phyloP scores from a whole-genome alignment of 352 stramenopile species.

The Peronospora farinosa region DNA sequence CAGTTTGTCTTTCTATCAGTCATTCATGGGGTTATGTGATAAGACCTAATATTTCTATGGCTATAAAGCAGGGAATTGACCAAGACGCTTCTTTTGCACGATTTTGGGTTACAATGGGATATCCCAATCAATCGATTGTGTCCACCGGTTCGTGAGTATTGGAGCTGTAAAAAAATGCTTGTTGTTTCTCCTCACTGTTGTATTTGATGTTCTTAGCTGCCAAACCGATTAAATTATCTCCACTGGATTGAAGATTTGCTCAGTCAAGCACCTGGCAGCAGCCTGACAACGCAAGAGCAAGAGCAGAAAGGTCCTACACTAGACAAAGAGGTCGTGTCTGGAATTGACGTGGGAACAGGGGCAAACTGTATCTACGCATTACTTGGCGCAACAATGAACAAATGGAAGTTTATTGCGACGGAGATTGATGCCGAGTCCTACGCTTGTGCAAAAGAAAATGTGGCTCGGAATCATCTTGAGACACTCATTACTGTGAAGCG shows the following conservation, averaged over 20 bases:
- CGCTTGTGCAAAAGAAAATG: conserved; percentile 78
- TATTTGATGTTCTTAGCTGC: conserved; percentile 37
- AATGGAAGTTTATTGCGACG: conserved; percentile 90
- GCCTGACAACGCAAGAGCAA: conserved; percentile 16
- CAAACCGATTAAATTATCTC: conserved; percentile 92
- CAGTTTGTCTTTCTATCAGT: background rate
- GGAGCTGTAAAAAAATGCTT: background rate
- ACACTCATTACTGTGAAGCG: conserved; percentile 48
- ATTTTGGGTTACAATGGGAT: conserved; percentile 88
- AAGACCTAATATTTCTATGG: background rate
- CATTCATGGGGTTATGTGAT: background rate
- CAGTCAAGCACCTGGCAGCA: conserved; percentile 29
- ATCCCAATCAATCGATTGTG: conserved; percentile 90
- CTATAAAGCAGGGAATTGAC: conserved; percentile 80
- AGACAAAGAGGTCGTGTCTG: conserved; percentile 33
- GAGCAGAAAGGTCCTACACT: conserved; percentile 2
- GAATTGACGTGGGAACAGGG: conserved; percentile 94
- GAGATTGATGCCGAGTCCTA: conserved; percentile 90
- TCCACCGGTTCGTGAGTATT: conserved; percentile 78
- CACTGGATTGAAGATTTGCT: conserved; percentile 93
- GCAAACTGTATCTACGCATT: conserved; percentile 94
- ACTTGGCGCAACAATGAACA: conserved; percentile 80
- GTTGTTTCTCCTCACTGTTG: conserved; percentile 1
- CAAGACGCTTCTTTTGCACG: conserved; percentile 83
- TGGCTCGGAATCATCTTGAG: conserved; percentile 82